These are phyloP conservation scores for Catharanthus roseus DNA, from an alignment of 257 asterid genomes.

Conservation along the genomic window DNA sequence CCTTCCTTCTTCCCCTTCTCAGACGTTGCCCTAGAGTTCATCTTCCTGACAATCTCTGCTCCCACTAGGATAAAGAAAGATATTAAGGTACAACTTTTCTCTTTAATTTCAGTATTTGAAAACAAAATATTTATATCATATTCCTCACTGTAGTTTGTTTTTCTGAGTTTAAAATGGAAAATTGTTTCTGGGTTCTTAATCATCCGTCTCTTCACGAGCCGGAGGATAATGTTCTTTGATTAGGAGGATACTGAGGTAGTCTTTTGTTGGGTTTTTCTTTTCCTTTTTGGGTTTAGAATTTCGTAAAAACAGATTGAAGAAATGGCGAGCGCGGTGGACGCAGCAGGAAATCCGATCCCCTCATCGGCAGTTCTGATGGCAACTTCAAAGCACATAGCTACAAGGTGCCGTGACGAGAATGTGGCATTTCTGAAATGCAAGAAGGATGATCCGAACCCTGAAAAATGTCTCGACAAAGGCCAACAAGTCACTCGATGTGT, in stretches of 20 bases:
- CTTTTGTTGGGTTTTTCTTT: neutral
- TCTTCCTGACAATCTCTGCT: neutral
- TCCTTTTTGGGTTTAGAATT: neutral
- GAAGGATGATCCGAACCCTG: conserved; percentile 77
- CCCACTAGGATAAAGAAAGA: neutral
- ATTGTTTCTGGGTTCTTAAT: neutral
- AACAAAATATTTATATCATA: neutral
- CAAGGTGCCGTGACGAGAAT: conserved; percentile 59
- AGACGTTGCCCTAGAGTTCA: neutral
- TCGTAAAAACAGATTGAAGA: conserved; percentile 14
- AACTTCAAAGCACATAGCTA: conserved; percentile 66
- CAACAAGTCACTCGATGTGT: conserved; percentile 79
- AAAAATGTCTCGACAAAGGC: conserved; percentile 73
- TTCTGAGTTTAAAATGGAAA: neutral
- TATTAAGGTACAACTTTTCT: conserved; percentile 6
- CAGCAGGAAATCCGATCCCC: conserved; percentile 56
- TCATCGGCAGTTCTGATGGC: conserved; percentile 67
- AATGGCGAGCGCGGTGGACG: conserved; percentile 53
- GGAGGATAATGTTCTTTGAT: neutral
- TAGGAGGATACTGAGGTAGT: too few relatives aligned
- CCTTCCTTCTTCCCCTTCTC: neutral
- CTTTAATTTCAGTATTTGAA: neutral
- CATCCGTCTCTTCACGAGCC: neutral
- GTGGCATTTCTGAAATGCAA: conserved; percentile 72
- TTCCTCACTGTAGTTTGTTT: neutral